A percentile compares a stretch with the other conserved stretches of the same genome.
These are phyloP conservation scores for Rhododendron ferrugineum DNA, from an alignment of 148 eudicot genomes.

Conservation along the genomic window DNA sequence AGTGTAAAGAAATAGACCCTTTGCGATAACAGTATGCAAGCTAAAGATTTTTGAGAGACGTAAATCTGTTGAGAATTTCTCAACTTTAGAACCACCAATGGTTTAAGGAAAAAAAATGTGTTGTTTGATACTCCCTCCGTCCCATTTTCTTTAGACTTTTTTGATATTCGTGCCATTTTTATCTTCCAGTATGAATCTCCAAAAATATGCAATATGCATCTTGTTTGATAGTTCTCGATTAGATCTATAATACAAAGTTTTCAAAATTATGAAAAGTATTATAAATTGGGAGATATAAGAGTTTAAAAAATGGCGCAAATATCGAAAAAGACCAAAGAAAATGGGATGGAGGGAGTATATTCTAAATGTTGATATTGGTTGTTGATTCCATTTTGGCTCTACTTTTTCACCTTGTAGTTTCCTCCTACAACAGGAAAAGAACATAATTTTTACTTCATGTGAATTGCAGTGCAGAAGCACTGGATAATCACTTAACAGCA, in stretches of 20 bases:
- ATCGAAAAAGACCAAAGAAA: too few relatives aligned
- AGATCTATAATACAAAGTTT: too few relatives aligned
- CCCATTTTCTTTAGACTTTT: too few relatives aligned
- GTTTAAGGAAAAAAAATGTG: not conserved
- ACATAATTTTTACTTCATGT: not conserved
- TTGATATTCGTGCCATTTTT: too few relatives aligned
- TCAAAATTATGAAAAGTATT: too few relatives aligned
- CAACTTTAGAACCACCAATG: not conserved
- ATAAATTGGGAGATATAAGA: too few relatives aligned
- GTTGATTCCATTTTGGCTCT: not conserved
- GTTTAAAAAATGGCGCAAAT: too few relatives aligned
- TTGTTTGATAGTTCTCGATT: too few relatives aligned
- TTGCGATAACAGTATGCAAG: not conserved
- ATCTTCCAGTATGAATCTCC: too few relatives aligned
- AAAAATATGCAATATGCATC: too few relatives aligned
- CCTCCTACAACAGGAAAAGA: not conserved
- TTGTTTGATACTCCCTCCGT: not conserved
- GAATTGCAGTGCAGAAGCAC: conserved; percentile 78
- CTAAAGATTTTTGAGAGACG: not conserved
- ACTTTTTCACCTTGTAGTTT: not conserved
- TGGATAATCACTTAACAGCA: conserved; percentile 84
- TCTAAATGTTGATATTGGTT: not conserved
- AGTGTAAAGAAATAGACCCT: not conserved
- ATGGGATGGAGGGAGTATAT: not conserved
- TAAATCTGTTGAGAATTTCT: not conserved